These are phyloP conservation scores for Phytopythium aichiense DNA, from an alignment of 352 stramenopile species.

Conservation along the genomic window DNA sequence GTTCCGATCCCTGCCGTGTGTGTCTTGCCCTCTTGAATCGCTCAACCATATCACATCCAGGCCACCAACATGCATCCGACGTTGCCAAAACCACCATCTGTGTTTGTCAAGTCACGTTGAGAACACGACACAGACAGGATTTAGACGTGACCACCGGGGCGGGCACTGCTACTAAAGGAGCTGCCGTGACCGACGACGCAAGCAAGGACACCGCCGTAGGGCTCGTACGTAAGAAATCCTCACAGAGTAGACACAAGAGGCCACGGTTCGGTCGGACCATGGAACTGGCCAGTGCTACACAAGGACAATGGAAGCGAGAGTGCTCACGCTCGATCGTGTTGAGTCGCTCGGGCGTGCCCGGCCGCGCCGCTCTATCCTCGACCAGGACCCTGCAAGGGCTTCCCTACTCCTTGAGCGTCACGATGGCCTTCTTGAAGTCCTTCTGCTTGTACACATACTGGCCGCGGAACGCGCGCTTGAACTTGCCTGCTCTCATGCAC, in stretches of 20 bases:
- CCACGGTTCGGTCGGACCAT: neutral
- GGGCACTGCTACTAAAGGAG: too few species aligned
- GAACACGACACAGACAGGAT: too few species aligned
- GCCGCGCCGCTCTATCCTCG: neutral
- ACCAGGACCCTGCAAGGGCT: neutral
- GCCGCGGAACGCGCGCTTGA: conserved; percentile 83
- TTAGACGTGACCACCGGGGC: too few species aligned
- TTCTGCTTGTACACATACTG: conserved; percentile 91
- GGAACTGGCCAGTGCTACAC: neutral
- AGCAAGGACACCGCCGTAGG: neutral
- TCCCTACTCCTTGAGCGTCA: conserved; percentile 80
- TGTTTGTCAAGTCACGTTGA: too few species aligned
- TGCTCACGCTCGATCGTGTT: neutral
- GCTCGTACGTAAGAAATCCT: neutral
- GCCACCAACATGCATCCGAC: too few species aligned
- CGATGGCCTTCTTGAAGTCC: conserved; percentile 92
- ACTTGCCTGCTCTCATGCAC: conserved; percentile 57
- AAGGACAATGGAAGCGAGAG: neutral
- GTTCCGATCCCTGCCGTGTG: neutral
- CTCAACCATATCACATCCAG: too few species aligned
- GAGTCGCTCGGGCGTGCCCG: neutral
- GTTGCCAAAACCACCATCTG: too few species aligned
- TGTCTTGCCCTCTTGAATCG: too few species aligned
- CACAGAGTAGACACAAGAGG: neutral
- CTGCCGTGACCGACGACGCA: too few species aligned